phyloP scores from a whole-genome alignment of 139 green algal genomes.

The Eudorina sp. region DNA sequence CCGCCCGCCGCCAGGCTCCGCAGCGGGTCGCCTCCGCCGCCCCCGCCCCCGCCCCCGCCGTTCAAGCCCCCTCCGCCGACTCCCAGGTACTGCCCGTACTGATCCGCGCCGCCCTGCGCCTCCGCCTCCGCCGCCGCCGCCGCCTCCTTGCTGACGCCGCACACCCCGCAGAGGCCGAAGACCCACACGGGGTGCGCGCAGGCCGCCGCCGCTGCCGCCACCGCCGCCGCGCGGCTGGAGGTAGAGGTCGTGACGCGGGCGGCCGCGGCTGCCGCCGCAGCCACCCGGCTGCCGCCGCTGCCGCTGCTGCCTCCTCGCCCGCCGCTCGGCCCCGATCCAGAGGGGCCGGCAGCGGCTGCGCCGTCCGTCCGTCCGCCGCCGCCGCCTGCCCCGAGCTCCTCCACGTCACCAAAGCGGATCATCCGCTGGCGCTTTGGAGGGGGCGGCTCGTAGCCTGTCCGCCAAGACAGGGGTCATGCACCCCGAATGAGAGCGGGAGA shows the following conservation, averaged over 20 bases:
- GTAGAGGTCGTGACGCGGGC: neutral
- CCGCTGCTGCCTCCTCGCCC: too few species aligned
- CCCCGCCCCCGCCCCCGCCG: neutral
- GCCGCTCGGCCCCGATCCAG: too few species aligned
- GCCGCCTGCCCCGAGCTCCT: neutral
- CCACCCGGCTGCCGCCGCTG: neutral
- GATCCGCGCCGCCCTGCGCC: neutral
- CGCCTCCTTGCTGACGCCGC: conserved; percentile 23
- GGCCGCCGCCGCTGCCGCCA: neutral
- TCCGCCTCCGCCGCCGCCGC: neutral
- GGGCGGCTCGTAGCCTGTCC: neutral
- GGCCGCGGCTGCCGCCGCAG: neutral
- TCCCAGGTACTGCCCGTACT: conserved; percentile 1
- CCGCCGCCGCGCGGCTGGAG: too few species aligned
- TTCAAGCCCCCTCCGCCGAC: neutral
- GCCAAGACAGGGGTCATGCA: too few species aligned
- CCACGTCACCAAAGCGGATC: neutral
- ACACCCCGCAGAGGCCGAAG: conserved; percentile 43
- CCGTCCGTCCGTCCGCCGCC: too few species aligned
- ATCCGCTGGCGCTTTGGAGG: conserved; percentile 1
- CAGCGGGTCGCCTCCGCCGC: conserved; percentile 9
- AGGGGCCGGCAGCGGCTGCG: neutral
- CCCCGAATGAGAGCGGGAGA: too few species aligned
- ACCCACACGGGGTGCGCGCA: conserved; percentile 44
- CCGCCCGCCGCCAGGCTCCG: too few species aligned